These are phyloP conservation scores for Xylaria curta DNA, from an alignment of 495 filamentous ascomycete species.

Conservation along the genomic window DNA sequence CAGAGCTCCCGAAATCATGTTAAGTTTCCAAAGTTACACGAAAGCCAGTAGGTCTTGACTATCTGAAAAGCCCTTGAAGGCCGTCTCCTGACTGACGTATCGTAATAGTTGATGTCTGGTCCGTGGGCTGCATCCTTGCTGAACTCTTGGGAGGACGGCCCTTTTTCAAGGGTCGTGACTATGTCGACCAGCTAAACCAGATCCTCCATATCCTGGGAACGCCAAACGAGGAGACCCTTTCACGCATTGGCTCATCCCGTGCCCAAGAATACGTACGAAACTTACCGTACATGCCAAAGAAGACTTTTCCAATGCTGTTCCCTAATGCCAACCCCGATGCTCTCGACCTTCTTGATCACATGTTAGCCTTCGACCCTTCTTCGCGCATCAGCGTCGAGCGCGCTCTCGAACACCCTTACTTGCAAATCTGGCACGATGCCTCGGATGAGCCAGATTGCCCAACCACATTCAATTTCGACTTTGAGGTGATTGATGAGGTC, in stretches of 20 bases:
- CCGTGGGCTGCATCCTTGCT: slow-evolving; percentile 95
- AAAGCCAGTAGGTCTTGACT: slow-evolving; percentile 83
- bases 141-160: slow-evolving; percentile 95
- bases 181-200: slow-evolving; percentile 98
- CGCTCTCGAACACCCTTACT: slow-evolving; percentile 93
- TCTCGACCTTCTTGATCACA: slow-evolving; percentile 90
- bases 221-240: slow-evolving; percentile 92
- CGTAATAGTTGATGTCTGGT: slow-evolving; percentile 98
- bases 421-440: slow-evolving; percentile 98
- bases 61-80: not conserved
- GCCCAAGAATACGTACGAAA: slow-evolving; percentile 99
- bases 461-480: slow-evolving; percentile 95
- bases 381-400: slow-evolving; percentile 90
- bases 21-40: slow-evolving; percentile 99
- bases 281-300: slow-evolving; percentile 93
- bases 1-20: slow-evolving; percentile 97
- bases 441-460: slow-evolving; percentile 94
- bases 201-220: slow-evolving; percentile 98
- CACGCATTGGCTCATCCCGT: slow-evolving; percentile 91
- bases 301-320: slow-evolving; percentile 86
- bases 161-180: slow-evolving; percentile 99
- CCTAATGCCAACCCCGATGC: slow-evolving; percentile 95
- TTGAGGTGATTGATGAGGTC: slow-evolving; percentile 94
- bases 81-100: slow-evolving; percentile 21
- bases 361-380: slow-evolving; percentile 96